phyloP scores from a whole-genome alignment of 768 basidiomycete species.

The Tricholoma terreum region DNA sequence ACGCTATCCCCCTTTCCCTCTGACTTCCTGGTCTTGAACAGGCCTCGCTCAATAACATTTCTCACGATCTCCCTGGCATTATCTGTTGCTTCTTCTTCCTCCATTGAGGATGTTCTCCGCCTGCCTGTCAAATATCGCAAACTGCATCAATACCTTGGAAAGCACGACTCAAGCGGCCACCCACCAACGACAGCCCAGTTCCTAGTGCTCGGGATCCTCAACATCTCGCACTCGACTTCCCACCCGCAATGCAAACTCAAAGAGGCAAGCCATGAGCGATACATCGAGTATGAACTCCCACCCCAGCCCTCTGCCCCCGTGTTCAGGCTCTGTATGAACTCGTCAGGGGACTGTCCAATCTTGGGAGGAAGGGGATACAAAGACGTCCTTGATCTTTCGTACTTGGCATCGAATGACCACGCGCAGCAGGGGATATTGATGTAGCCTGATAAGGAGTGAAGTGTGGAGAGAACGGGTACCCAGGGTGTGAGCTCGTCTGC shows the following conservation, averaged over 20 bases:
- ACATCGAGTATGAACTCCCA: constrained; percentile 72
- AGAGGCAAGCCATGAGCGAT: constrained; percentile 83
- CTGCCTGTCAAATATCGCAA: constrained; percentile 6
- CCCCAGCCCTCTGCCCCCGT: constrained; percentile 61
- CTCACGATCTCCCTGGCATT: constrained; percentile 54
- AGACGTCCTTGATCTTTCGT: constrained; percentile 45
- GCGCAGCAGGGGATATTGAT: constrained; percentile 89
- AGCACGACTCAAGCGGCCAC: constrained; percentile 20
- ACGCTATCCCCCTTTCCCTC: constrained; percentile 54
- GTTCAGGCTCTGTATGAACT: constrained; percentile 42
- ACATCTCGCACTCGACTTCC: constrained; percentile 78
- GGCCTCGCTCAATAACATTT: constrained; percentile 55
- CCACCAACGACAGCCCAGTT: constrained; percentile 90
- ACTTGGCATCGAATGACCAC: constrained; percentile 73
- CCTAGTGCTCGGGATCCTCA: constrained; percentile 90
- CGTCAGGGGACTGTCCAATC: not conserved
- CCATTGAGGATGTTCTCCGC: constrained; percentile 27
- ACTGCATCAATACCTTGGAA: not conserved
- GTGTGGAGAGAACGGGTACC: constrained; percentile 78
- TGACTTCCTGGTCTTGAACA: constrained; percentile 69
- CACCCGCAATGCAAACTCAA: constrained; percentile 77
- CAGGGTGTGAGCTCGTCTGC: constrained; percentile 96
- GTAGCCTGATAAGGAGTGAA: constrained; percentile 61
- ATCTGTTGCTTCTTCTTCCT: constrained; percentile 28
- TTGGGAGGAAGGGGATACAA: constrained; percentile 25